phyloP scores from a whole-genome alignment of 2,329 filamentous ascomycete species.

The Cladosporium sp. region DNA sequence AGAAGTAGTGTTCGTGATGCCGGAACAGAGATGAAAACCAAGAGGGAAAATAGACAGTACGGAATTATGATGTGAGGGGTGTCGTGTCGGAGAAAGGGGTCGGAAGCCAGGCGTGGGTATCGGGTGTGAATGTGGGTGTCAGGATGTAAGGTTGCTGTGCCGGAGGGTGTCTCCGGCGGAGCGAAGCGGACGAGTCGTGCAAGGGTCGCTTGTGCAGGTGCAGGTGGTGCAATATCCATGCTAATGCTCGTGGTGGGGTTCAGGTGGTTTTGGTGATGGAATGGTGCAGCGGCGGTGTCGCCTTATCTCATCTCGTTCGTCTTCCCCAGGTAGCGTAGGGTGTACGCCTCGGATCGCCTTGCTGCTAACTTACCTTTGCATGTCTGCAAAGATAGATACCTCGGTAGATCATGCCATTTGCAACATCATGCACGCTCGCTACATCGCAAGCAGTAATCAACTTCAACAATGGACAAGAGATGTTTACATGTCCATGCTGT shows the following conservation, averaged over 20 bases:
- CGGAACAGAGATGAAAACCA: not conserved
- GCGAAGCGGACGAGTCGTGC: conserved; percentile 15
- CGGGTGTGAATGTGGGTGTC: not conserved
- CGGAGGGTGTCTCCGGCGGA: conserved; percentile 5
- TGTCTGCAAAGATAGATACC: not conserved
- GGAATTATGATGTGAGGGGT: conserved; percentile 9
- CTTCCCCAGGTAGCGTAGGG: not conserved
- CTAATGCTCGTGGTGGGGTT: conserved; percentile 11
- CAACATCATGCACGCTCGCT: not conserved
- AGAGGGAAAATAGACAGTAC: conserved; percentile 7
- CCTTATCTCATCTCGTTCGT: not conserved
- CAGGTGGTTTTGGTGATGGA: not conserved
- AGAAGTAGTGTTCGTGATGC: conserved; percentile 2
- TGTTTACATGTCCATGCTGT: conserved; percentile 64
- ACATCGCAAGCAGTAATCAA: not conserved
- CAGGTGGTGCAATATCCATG: conserved; percentile 10
- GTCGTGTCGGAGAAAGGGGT: conserved; percentile 2
- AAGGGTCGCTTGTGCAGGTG: conserved; percentile 13
- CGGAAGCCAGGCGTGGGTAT: conserved; percentile 10
- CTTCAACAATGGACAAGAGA: not conserved
- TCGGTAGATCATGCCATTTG: conserved; percentile 5
- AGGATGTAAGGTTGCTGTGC: conserved; percentile 7
- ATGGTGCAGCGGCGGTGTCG: conserved; percentile 4
- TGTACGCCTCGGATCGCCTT: conserved; percentile 2
- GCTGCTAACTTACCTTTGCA: conserved; percentile 8